Evolutionary conservation across 2,329 filamentous ascomycete genomes (phyloP).

Genomic region (Fusarium sp.): DNA sequence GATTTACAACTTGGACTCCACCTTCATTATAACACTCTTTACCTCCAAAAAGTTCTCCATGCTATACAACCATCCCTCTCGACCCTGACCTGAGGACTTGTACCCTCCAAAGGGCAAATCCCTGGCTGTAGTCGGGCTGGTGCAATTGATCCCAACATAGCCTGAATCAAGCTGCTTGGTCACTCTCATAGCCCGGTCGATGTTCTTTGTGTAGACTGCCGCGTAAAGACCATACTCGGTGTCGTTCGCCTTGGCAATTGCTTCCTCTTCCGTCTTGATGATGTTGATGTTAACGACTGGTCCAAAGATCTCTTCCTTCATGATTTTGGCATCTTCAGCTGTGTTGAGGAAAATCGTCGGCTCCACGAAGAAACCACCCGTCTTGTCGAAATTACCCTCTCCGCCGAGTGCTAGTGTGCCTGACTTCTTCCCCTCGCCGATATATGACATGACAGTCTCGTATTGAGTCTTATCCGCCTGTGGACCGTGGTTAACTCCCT

Average conservation of each 20-base stretch:
- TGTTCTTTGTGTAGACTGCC: slow-evolving; percentile 68
- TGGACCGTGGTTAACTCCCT: slow-evolving; percentile 26
- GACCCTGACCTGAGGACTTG: slow-evolving; percentile 26
- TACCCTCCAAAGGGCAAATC: slow-evolving; percentile 40
- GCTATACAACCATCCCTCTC: slow-evolving; percentile 32
- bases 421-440: slow-evolving; percentile 32
- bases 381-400: slow-evolving; percentile 11
- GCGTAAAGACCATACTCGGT: slow-evolving; percentile 68
- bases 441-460: slow-evolving; percentile 20
- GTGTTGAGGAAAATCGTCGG: slow-evolving; percentile 42
- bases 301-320: slow-evolving; percentile 73
- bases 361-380: slow-evolving; percentile 31
- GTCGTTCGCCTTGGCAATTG: slow-evolving; percentile 53
- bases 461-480: slow-evolving; percentile 37
- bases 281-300: slow-evolving; percentile 70
- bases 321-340: slow-evolving; percentile 57
- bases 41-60: slow-evolving; percentile 42
- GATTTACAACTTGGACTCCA: slow-evolving; percentile 27
- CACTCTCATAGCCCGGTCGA: slow-evolving; percentile 59
- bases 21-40: slow-evolving; percentile 42
- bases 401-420: slow-evolving; percentile 24
- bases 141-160: slow-evolving; percentile 69
- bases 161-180: slow-evolving; percentile 69
- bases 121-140: slow-evolving; percentile 37
- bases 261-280: slow-evolving; percentile 54